Conservation (phyloP, 164 flowering plant species). For the Magnolia changhungtana region DNA sequence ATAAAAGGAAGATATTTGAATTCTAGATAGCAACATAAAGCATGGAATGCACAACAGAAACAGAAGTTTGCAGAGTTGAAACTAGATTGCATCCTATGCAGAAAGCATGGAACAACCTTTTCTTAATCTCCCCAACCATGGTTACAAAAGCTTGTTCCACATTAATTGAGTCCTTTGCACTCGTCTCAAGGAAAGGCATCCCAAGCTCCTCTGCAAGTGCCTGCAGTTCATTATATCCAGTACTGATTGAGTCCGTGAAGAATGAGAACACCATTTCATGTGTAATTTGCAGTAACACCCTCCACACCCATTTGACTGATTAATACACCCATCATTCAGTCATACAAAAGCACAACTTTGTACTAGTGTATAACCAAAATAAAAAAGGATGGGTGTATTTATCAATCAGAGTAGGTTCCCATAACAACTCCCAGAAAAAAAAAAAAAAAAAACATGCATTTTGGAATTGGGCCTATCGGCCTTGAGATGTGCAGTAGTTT, state of each 20-base stretch:
- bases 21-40: too few species aligned
- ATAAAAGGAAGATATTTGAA: too few species aligned
- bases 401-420: neutral
- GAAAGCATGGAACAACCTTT: slow-evolving; percentile 32
- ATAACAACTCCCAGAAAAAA: too few species aligned
- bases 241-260: too few species aligned
- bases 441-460: too few species aligned
- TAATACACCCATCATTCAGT: too few species aligned
- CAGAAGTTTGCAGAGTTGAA: too few species aligned
- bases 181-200: slow-evolving; percentile 80
- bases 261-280: too few species aligned
- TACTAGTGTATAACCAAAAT: neutral
- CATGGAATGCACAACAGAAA: too few species aligned
- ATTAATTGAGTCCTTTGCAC: slow-evolving; percentile 73
- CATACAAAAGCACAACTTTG: neutral
- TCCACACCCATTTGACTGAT: too few species aligned
- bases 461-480: neutral
- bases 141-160: slow-evolving; percentile 79
- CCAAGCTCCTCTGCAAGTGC: slow-evolving; percentile 81
- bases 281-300: too few species aligned
- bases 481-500: neutral
- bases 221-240: slow-evolving; percentile 26
- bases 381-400: neutral
- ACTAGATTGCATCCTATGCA: too few species aligned
- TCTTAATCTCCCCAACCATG: slow-evolving; percentile 74